These are phyloP conservation scores for Galium porrigens DNA, from an alignment of 305 asterid genomes.

Conservation along the genomic window DNA sequence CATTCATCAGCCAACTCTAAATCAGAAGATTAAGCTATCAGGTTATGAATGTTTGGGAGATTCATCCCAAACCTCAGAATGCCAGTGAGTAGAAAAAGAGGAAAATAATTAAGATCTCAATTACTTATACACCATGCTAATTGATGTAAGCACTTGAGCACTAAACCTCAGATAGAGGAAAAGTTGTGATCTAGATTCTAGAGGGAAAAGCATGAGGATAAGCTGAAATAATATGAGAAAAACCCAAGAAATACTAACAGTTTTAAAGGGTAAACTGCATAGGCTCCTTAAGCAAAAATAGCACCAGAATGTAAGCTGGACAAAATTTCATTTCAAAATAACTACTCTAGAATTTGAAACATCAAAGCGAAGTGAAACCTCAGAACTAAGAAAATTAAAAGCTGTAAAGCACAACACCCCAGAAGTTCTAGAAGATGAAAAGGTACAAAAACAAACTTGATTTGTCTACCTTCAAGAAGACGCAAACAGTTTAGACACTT, in stretches of 20 bases:
- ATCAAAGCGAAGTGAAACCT: no score
- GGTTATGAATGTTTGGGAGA: no score
- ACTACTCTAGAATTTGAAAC: not conserved
- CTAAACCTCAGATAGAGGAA: not conserved
- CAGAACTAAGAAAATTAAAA: not conserved
- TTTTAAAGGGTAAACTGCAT: not conserved
- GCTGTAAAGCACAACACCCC: not conserved
- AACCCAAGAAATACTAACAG: not conserved
- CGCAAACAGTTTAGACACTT: not conserved
- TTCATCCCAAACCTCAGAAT: not conserved
- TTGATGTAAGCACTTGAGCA: not conserved
- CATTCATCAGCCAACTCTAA: not conserved
- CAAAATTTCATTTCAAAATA: not conserved
- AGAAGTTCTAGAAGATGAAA: not conserved
- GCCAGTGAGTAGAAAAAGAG: not conserved
- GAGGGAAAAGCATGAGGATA: not conserved
- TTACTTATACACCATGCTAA: not conserved
- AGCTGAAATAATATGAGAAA: not conserved
- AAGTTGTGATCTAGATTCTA: no score
- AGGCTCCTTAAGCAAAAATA: not conserved
- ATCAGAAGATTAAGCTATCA: not conserved
- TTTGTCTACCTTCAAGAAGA: not conserved
- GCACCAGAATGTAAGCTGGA: not conserved
- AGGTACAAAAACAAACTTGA: not conserved
- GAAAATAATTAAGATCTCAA: not conserved